phyloP scores from a whole-genome alignment of 2,329 filamentous ascomycete genomes.

The Trichophyton simii region DNA sequence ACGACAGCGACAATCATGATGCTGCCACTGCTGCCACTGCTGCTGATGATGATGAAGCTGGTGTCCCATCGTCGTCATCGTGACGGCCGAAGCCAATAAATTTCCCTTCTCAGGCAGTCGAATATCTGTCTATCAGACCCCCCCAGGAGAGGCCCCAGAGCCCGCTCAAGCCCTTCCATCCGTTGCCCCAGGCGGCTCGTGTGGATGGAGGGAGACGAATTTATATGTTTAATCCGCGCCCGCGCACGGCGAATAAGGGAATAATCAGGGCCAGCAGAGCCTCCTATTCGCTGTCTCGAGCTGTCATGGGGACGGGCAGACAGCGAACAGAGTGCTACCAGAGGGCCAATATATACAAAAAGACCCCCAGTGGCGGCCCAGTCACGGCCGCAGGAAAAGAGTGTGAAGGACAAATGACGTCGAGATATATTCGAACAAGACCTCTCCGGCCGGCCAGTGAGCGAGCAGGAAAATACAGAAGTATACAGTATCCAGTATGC shows the following conservation, averaged over 20 bases:
- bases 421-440: neutral
- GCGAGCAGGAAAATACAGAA: neutral
- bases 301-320: neutral
- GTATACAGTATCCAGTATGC: neutral
- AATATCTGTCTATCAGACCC: too few relatives aligned
- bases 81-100: too few relatives aligned
- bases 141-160: neutral
- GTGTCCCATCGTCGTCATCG: neutral
- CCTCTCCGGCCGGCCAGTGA: neutral
- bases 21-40: too few relatives aligned
- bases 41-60: neutral
- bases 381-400: neutral
- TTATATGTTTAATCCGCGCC: neutral
- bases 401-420: slow-evolving; percentile 6
- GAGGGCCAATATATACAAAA: neutral
- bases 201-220: neutral
- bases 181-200: neutral
- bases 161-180: neutral
- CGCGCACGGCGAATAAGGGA: neutral
- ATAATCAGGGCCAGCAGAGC: neutral
- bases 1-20: neutral
- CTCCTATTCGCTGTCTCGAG: neutral
- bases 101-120: neutral
- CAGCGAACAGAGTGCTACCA: neutral
- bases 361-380: neutral